These are phyloP conservation scores for Solanum peruvianum DNA, from an alignment of 257 asterid species.

Conservation along the genomic window DNA sequence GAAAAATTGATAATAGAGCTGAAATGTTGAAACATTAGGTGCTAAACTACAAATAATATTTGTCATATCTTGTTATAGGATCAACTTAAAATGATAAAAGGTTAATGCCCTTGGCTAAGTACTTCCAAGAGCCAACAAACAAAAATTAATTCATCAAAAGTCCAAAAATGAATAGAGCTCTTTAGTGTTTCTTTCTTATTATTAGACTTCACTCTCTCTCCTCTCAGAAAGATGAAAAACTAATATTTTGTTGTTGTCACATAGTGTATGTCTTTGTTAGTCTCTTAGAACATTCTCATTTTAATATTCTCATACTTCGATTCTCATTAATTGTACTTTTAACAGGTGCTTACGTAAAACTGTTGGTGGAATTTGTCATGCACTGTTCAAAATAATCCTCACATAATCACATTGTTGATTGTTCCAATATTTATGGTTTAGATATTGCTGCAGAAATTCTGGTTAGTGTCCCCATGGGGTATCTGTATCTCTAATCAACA, in stretches of 20 bases:
- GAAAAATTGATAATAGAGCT: background rate
- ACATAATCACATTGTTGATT: background rate
- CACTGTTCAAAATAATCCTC: background rate
- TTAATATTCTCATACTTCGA: background rate
- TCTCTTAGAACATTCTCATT: background rate
- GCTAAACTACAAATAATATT: background rate
- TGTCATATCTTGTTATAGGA: background rate
- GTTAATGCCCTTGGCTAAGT: background rate
- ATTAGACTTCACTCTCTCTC: background rate
- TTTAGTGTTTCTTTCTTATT: background rate
- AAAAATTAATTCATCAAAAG: conserved; percentile 15
- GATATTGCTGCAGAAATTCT: background rate
- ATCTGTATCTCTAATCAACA: background rate
- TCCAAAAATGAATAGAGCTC: conserved; percentile 1
- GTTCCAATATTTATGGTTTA: background rate
- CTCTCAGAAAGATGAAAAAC: background rate
- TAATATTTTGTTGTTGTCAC: conserved; percentile 7
- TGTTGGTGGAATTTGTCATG: background rate
- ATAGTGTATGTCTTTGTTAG: conserved; percentile 12
- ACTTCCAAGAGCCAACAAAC: conserved; percentile 19
- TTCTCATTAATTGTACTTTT: background rate
- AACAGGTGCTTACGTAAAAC: background rate
- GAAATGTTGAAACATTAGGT: background rate
- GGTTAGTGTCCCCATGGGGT: background rate
- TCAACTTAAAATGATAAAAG: background rate